Base-by-base conservation (phyloP, 257 asterid genomes). In the Solanum habrochaites region DNA sequence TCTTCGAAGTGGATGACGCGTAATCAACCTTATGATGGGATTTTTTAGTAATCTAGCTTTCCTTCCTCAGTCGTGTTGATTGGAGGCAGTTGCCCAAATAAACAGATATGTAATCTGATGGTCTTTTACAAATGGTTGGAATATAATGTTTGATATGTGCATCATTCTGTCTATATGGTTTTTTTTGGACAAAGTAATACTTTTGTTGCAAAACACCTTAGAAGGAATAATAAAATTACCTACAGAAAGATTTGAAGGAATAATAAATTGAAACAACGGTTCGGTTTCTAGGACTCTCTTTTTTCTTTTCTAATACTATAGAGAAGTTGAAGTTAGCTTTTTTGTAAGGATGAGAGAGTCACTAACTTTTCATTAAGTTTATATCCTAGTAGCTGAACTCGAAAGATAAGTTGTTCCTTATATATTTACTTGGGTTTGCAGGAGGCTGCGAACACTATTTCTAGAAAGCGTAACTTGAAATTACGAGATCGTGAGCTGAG, bases 401-500 rank as follows among this genome's bases (percentile, higher is more conserved):
- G 7, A 60, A 83, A 35, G 45, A 25, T 43, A 70, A 8, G 15
- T 31, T 52, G 58, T 86, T 49, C 69, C 69, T 74, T 40, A 21
- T 72, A 18, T 72, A 18, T 73, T 16, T 32, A 85, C 45, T 82
- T 87, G 89, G 29, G 64, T 78, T 40, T 89, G 90, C 87, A 97
- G 99, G 98, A 97, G 82, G 98, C 95, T 88, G 96, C 95, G 62
- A 92, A 92, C 66, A 21, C 88, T 85, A 75, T 91, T 32, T 71
- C 90, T 40, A 93, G 88, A 89, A 93, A 84, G 71, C 98, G 87
- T 67, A 87, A 90, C 84, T 74, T 96, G 93, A 90, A 85, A 94
- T 88, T 96, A 31, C 94, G 97, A 64, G 93, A 92, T 89, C 98
- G 98, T 52, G 98, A 93, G 87, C 90, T 97, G 31, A 91, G 99